A percentile compares a stretch with the other conserved stretches of the same genome.
phyloP scores from a whole-genome alignment of 2,329 filamentous ascomycete genomes.

The Aspergillus pseudoglaucus region DNA sequence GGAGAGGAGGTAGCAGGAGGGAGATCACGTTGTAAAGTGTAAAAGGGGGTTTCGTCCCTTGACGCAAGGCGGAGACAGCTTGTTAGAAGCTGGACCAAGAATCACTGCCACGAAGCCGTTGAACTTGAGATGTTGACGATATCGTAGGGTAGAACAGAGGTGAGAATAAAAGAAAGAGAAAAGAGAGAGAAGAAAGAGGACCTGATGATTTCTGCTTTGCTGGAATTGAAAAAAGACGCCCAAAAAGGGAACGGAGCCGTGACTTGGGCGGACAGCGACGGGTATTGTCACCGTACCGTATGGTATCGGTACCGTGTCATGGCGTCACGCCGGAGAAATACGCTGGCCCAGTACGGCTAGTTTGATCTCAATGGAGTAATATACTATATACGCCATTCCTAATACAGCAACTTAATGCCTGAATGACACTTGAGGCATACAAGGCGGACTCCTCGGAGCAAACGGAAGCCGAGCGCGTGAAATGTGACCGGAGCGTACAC shows the following conservation, averaged over 20 bases:
- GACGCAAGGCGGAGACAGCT: conserved; percentile 23
- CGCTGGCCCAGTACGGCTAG: conserved; percentile 11
- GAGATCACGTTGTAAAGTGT: conserved; percentile 22
- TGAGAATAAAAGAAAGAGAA: conserved; percentile 7
- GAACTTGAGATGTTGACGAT: conserved; percentile 2
- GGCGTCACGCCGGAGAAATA: conserved; percentile 1
- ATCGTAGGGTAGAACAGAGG: conserved; percentile 3
- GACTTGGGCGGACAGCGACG: no score
- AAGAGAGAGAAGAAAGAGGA: conserved; percentile 5
- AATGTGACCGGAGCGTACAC: no score
- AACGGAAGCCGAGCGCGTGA: not conserved
- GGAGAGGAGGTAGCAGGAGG: conserved; percentile 13
- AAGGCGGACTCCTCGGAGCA: not conserved
- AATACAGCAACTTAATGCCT: not conserved
- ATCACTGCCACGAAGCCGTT: conserved; percentile 16
- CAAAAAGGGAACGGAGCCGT: conserved; percentile 8
- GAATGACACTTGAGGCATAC: not conserved
- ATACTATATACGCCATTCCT: not conserved
- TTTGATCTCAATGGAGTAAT: not conserved
- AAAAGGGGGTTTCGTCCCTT: conserved; percentile 11
- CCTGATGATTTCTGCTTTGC: not conserved
- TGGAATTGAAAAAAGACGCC: conserved; percentile 3
- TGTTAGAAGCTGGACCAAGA: conserved; percentile 15
- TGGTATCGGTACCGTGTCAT: not conserved
- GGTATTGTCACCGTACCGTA: not conserved